phyloP scores from a whole-genome alignment of 1,284 basidiomycete species.

The Cerrena zonata region DNA sequence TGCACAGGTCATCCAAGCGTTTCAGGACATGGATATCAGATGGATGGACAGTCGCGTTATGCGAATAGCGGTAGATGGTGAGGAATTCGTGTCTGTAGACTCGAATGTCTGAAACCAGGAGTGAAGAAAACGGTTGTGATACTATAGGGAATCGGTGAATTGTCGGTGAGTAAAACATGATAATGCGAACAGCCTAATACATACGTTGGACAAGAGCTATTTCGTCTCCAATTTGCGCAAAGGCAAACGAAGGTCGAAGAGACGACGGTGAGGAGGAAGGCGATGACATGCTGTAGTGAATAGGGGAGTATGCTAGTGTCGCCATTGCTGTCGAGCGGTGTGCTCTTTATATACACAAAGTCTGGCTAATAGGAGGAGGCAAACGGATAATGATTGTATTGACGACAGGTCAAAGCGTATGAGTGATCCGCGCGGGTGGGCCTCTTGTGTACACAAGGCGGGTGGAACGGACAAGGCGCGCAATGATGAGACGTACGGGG shows the following conservation, averaged over 20 bases:
- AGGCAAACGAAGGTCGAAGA: conserved; percentile 23
- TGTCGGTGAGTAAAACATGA: neutral
- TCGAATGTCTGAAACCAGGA: conserved; percentile 28
- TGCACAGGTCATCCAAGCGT: conserved; percentile 41
- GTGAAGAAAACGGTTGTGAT: conserved; percentile 22
- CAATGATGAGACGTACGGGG: no score
- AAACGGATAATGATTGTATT: no score
- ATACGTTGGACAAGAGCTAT: conserved; percentile 35
- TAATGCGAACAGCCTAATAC: conserved; percentile 4
- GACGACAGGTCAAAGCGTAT: no score
- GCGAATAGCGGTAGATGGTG: conserved; percentile 37
- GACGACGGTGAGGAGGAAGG: neutral
- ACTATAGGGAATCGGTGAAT: conserved; percentile 5
- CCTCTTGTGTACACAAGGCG: no score
- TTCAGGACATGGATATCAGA: conserved; percentile 51
- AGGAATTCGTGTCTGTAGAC: conserved; percentile 39
- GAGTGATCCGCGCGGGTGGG: no score
- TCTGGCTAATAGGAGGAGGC: no score
- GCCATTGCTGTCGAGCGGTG: conserved; percentile 3
- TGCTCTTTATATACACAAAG: no score
- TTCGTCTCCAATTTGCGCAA: conserved; percentile 30
- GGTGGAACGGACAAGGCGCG: no score
- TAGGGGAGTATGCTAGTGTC: conserved; percentile 3
- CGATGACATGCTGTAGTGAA: conserved; percentile 1
- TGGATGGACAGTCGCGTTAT: conserved; percentile 31